Base-by-base conservation (phyloP, 345 rosid genomes). In the Capsella bursapastoris region DNA sequence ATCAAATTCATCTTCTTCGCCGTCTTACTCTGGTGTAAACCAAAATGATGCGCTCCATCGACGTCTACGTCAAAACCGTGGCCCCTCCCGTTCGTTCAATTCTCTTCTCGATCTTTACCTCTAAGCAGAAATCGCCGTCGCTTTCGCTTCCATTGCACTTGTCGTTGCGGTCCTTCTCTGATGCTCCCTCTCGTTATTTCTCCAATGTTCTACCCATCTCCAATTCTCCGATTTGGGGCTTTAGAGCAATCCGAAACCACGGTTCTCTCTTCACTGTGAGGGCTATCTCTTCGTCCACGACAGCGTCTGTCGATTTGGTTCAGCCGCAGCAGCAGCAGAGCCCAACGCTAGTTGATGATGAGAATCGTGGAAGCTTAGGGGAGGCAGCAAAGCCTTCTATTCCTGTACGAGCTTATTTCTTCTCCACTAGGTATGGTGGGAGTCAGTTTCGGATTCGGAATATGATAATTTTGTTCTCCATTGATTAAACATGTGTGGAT, bases 331-430 rank as follows among this genome's bases (percentile, higher is more conserved):
- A 79, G 60, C 64, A 63, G 35, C 4, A 49, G 53, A 28, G 25
- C 0, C 43, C 32, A 9, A 71, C 65, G 12, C 86, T 84, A 59
- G 77, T 78, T 32, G 82, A 70, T 7, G 77, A 60, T 16, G 85
- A 70, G 40, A 80, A 55, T 28, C 14, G n/a, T 16, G 75, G 32
- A 4, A 70, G 63, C 13, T 35, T 74, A 27, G 84, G 84, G 59
- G 85, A 79, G 75, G 87, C 25, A 22, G 25, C 25, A 1, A 22
- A 77, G 66, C 82, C 79, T 13, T 85, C 93, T 11, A 84, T 90
- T 77, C 92, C 93, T 27, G 97, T 95, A n/a, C 87, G 90, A 72
- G 97, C 99, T 45, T 95, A 71, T 73, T 87, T 92, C 64, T 86
- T 90, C 85, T 92, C 96, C 67, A 92, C 99, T 66, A 89, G 97